Percentiles rank a stretch among this genome's conserved stretches.
Evolutionary conservation across 1,139 yeast genomes (phyloP).

Genomic region (Suhomyces atakaporum): DNA sequence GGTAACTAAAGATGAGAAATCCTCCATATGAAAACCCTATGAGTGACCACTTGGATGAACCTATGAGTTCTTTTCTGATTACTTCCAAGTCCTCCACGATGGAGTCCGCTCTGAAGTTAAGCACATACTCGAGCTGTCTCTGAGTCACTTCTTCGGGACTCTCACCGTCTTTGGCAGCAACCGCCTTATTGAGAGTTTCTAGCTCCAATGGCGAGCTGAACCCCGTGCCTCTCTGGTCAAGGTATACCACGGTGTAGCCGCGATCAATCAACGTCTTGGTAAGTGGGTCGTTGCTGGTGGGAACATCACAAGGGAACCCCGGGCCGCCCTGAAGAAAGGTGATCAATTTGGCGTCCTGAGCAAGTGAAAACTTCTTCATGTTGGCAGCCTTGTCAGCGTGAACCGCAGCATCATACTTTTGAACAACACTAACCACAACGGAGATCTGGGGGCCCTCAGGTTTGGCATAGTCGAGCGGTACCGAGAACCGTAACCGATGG

Average conservation of each 20-base stretch:
- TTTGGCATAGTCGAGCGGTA: constrained; percentile 31
- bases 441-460: constrained; percentile 20
- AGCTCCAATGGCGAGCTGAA: constrained; percentile 48
- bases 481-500: constrained; percentile 15
- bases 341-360: constrained; percentile 34
- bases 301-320: constrained; percentile 50
- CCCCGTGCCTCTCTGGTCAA: constrained; percentile 66
- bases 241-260: constrained; percentile 49
- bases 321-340: constrained; percentile 62
- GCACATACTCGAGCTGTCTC: constrained; percentile 38
- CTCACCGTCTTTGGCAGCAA: constrained; percentile 18
- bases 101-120: constrained; percentile 53
- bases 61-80: constrained; percentile 40
- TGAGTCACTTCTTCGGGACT: constrained; percentile 20
- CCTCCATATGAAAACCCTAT: constrained; percentile 64
- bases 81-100: constrained; percentile 53
- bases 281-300: constrained; percentile 35
- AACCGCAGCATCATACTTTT: constrained; percentile 25
- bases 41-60: constrained; percentile 46
- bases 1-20: constrained; percentile 51
- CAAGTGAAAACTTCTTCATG: constrained; percentile 20
- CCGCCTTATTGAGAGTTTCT: constrained; percentile 24
- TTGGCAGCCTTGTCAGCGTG: constrained; percentile 16
- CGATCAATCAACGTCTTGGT: constrained; percentile 41
- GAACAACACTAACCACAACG: constrained; percentile 39